Percentiles rank a stretch among this genome's conserved stretches.
Conservation (phyloP, 2,329 filamentous ascomycete genomes). For the Beauveria medogensis region DNA sequence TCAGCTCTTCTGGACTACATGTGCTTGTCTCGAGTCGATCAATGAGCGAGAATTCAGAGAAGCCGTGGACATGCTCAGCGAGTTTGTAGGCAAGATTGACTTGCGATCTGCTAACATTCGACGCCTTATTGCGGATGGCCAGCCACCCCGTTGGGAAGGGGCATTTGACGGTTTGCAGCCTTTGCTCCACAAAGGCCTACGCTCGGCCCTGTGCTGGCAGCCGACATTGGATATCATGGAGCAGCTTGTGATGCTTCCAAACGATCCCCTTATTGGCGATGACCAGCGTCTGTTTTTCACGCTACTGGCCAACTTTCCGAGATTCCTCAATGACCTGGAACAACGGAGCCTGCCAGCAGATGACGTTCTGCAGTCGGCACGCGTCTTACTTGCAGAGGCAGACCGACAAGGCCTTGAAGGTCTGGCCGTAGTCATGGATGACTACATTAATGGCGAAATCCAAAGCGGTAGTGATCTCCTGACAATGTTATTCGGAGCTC, state of each 20-base stretch:
- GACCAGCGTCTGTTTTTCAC: slow-evolving; percentile 77
- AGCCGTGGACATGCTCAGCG: slow-evolving; percentile 83
- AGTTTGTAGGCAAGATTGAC: slow-evolving; percentile 76
- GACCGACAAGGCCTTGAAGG: slow-evolving; percentile 61
- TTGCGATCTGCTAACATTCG: slow-evolving; percentile 63
- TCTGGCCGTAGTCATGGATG: slow-evolving; percentile 61
- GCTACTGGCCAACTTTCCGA: slow-evolving; percentile 83
- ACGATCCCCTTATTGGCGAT: slow-evolving; percentile 72
- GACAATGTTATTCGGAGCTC: slow-evolving; percentile 60
- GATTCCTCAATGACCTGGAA: slow-evolving; percentile 75
- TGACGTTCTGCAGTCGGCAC: slow-evolving; percentile 54
- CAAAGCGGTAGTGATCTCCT: slow-evolving; percentile 69
- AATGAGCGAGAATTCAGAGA: slow-evolving; percentile 94
- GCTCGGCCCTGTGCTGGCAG: slow-evolving; percentile 76
- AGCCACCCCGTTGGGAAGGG: slow-evolving; percentile 83
- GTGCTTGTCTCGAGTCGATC: slow-evolving; percentile 91
- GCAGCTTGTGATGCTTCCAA: slow-evolving; percentile 68
- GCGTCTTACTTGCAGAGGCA: slow-evolving; percentile 62
- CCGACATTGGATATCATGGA: slow-evolving; percentile 71
- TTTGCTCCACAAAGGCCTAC: slow-evolving; percentile 82
- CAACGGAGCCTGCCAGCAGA: slow-evolving; percentile 44
- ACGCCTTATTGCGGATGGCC: slow-evolving; percentile 63
- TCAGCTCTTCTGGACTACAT: slow-evolving; percentile 96
- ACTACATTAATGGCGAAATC: slow-evolving; percentile 61
- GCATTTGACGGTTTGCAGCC: slow-evolving; percentile 78